Conservation (phyloP, 148 eudicot genomes). For the Persicaria tinctoria region DNA sequence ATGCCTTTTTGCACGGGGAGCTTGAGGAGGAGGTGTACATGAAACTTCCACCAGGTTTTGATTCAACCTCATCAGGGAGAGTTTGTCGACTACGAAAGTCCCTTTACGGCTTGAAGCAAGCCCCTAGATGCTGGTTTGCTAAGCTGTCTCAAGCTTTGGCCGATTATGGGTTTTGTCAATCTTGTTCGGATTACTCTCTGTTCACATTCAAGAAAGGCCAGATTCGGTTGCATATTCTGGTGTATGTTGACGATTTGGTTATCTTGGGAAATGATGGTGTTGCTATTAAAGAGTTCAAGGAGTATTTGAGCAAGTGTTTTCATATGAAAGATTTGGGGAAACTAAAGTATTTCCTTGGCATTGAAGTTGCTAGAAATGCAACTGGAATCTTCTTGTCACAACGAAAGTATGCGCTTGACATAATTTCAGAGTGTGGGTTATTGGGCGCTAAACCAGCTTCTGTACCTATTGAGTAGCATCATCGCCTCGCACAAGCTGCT, state of each 20-base stretch:
- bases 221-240: neutral
- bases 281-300: neutral
- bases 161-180: neutral
- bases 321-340: neutral
- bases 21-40: neutral
- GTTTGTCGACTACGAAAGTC: neutral
- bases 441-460: neutral
- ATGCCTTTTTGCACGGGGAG: neutral
- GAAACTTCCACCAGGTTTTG: constrained; percentile 5
- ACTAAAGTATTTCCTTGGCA: neutral
- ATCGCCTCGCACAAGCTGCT: neutral
- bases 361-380: neutral
- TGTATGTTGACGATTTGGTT: constrained; percentile 13
- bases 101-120: no score
- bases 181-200: constrained; percentile 2
- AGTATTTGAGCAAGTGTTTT: neutral
- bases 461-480: neutral
- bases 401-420: neutral
- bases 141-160: neutral
- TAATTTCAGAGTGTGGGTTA: neutral
- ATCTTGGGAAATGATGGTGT: neutral
- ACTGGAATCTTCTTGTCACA: neutral
- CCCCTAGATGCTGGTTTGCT: neutral
- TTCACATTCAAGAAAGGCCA: neutral
- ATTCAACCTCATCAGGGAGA: no score